phyloP scores from a whole-genome alignment of 768 basidiomycete genomes.

The Leccinum subtestaceum region DNA sequence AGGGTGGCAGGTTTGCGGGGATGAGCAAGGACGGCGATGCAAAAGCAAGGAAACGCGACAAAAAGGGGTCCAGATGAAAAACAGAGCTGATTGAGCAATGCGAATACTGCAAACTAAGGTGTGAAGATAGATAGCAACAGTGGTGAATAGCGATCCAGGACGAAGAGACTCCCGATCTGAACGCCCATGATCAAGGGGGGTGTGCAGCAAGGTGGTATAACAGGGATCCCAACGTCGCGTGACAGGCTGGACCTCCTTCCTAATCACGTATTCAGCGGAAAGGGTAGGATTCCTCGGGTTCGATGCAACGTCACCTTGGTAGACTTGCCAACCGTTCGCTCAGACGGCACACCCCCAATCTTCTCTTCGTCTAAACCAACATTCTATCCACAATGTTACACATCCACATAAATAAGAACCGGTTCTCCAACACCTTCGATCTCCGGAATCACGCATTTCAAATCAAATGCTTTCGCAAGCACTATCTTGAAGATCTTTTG shows the following conservation, averaged over 20 bases:
- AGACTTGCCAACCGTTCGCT: slow-evolving; percentile 10
- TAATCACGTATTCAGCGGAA: slow-evolving; percentile 18
- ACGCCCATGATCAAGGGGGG: slow-evolving; percentile 14
- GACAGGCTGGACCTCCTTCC: slow-evolving; percentile 17
- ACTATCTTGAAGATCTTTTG: slow-evolving; percentile 99
- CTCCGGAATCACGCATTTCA: slow-evolving; percentile 98
- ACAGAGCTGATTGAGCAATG: slow-evolving; percentile 23
- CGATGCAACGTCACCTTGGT: slow-evolving; percentile 31
- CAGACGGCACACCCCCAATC: slow-evolving; percentile 15
- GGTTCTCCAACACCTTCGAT: slow-evolving; percentile 97
- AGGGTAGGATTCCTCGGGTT: slow-evolving; percentile 15
- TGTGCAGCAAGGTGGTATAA: slow-evolving; percentile 17
- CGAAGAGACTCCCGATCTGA: slow-evolving; percentile 21
- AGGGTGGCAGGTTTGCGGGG: slow-evolving; percentile 16
- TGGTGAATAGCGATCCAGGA: slow-evolving; percentile 16
- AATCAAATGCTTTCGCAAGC: slow-evolving; percentile 93
- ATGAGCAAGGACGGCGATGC: slow-evolving; percentile 25
- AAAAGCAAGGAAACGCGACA: slow-evolving; percentile 22
- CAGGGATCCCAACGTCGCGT: slow-evolving; percentile 11
- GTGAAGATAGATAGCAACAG: slow-evolving; percentile 28
- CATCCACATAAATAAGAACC: slow-evolving; percentile 87
- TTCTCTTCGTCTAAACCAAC: slow-evolving; percentile 18
- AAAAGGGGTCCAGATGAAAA: slow-evolving; percentile 21
- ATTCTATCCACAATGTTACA: slow-evolving; percentile 33
- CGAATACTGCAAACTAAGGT: slow-evolving; percentile 23